Percentiles rank a stretch among this genome's conserved stretches.
These are phyloP conservation scores for Sclerotinia borealis DNA, from an alignment of 2,329 filamentous ascomycete genomes.

Conservation along the genomic window DNA sequence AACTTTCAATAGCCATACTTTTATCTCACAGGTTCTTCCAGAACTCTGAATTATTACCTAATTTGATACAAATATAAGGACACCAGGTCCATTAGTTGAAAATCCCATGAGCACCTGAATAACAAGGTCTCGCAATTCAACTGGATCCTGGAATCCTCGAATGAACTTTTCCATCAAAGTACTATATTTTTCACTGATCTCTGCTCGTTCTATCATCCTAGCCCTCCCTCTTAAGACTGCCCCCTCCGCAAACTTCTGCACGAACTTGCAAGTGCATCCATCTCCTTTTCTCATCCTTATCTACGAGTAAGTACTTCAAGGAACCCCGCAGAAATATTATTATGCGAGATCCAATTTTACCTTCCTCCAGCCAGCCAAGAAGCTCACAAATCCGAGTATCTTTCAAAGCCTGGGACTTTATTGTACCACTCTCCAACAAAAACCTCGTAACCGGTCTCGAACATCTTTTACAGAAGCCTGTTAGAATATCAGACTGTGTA, in stretches of 20 bases:
- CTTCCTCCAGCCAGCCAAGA: neutral
- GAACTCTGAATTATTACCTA: neutral
- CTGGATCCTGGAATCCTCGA: neutral
- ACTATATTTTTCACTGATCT: neutral
- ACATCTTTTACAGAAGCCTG: neutral
- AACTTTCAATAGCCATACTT: too few species aligned
- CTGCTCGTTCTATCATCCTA: neutral
- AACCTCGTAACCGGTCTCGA: neutral
- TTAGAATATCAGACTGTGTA: too few species aligned
- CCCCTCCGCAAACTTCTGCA: neutral
- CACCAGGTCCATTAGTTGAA: neutral
- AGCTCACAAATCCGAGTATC: neutral
- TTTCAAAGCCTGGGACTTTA: neutral
- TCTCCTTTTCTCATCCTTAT: neutral
- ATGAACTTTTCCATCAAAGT: neutral
- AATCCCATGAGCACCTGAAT: neutral
- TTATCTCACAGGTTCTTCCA: neutral
- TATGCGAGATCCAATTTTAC: neutral
- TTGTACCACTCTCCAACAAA: neutral
- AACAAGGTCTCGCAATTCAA: neutral
- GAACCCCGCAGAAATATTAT: neutral
- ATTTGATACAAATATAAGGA: neutral
- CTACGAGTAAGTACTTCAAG: neutral
- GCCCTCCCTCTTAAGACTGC: neutral
- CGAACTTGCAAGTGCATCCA: neutral